phyloP scores from a whole-genome alignment of 495 filamentous ascomycete genomes.

The Immersiella caudata region DNA sequence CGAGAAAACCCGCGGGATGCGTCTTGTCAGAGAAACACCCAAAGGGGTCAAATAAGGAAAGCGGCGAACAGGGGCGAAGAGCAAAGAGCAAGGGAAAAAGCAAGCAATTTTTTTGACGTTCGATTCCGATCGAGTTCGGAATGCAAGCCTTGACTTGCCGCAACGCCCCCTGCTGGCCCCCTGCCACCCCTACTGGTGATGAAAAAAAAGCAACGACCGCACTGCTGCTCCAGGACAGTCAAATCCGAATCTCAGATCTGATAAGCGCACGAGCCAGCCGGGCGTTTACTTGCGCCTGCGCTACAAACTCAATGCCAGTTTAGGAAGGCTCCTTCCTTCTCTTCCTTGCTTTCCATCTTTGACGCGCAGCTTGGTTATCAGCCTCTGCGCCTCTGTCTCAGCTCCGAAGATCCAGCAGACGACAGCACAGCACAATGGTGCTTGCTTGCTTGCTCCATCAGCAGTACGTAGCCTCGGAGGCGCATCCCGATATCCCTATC shows the following conservation, averaged over 20 bases:
- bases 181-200: background rate
- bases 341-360: background rate
- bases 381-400: background rate
- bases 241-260: conserved; percentile 6
- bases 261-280: conserved; percentile 13
- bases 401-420: background rate
- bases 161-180: background rate
- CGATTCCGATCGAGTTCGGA: background rate
- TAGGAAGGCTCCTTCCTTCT: background rate
- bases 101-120: background rate
- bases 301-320: background rate
- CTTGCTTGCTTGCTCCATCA: background rate
- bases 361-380: background rate
- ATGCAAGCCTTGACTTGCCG: background rate
- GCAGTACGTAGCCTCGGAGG: background rate
- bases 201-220: background rate
- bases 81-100: background rate
- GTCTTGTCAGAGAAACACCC: background rate
- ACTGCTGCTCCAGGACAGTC: background rate
- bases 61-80: background rate
- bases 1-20: background rate
- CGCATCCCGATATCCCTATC: background rate
- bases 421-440: background rate
- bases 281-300: background rate
- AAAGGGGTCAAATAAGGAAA: background rate